Evolutionary conservation across 1,139 yeast species (phyloP), one percentile per base, ranked within the genome.

Genomic region (Diutina siamensis): DNA sequence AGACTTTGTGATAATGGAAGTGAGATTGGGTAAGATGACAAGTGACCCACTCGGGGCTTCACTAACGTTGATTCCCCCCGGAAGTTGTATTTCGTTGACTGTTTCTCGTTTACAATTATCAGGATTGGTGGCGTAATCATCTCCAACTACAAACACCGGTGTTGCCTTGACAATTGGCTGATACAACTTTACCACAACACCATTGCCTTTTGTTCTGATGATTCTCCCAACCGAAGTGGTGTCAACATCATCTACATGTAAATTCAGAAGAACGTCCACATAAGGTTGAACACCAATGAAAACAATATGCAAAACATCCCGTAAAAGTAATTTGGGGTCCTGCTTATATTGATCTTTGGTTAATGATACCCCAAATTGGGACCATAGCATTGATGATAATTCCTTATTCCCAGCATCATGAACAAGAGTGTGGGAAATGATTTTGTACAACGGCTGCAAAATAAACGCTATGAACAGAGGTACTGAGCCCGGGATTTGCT

Each of bases 391-490:
- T 3, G 53, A 52, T 7, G 64, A 45, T 20, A 71, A 53, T 9
- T 64, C 58, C 17, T 78, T 57, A 0, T 67, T 69, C 2, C 63
- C 60, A 1, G 74, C 62, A 28, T 76, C 76, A 34, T 75, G 65
- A 0, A 88, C 76, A 10, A 92, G 55, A 0, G 85, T 66, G 38
- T 77, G 72, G 0, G 87, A 71, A 44, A 81, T 65, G 4, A 89
- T 59, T 57, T 92, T 89, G 63, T 89, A 92, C 5, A 94, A 55
- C 0, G 98, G 98, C 18, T 76, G 79, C 17, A 88, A 64, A 9
- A 92, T 38, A 25, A 38, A 38, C 3, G 42, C 31, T 2, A 25
- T 17, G 15, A 38, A 38, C 32, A 17, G 20, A 17, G 28, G 42
- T 10, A 25, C 21, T 10, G 40, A 20, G 10, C 28, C 28, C 5